These are phyloP conservation scores for Phytophthora pinifolia DNA, from an alignment of 352 stramenopile genomes.

Conservation along the genomic window DNA sequence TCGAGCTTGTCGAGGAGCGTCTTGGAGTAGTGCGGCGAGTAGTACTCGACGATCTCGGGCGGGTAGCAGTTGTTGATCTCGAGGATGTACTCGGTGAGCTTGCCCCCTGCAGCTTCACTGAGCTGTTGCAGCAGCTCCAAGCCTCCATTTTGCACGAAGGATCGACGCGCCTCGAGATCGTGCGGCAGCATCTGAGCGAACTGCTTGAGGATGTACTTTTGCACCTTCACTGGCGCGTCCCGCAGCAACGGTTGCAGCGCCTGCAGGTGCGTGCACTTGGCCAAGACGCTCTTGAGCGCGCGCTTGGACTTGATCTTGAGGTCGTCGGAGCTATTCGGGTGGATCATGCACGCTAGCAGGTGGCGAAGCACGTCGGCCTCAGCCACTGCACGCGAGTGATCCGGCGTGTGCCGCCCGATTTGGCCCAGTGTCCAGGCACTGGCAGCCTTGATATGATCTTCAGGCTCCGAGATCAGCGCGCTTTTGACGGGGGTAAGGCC, in stretches of 20 bases:
- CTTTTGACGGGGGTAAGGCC: conserved; percentile 93
- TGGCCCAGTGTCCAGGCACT: conserved; percentile 95
- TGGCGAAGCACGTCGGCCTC: conserved; percentile 93
- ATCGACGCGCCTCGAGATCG: conserved; percentile 90
- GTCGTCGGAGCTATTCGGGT: conserved; percentile 92
- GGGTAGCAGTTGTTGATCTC: conserved; percentile 97
- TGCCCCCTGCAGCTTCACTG: conserved; percentile 90
- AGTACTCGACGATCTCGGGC: conserved; percentile 96
- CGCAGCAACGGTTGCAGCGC: conserved; percentile 92
- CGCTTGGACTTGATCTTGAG: conserved; percentile 94
- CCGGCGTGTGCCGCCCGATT: conserved; percentile 93
- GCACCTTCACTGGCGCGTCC: conserved; percentile 92
- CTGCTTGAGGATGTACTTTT: conserved; percentile 97
- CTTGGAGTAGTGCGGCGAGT: conserved; percentile 96
- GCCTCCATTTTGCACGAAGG: conserved; percentile 93
- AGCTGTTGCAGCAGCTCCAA: conserved; percentile 94
- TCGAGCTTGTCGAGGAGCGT: conserved; percentile 96
- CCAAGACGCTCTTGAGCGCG: conserved; percentile 92
- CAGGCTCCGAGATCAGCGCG: conserved; percentile 90
- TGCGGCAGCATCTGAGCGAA: conserved; percentile 95
- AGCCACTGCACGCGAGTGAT: conserved; percentile 91
- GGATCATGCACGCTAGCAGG: conserved; percentile 93
- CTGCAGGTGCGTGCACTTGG: conserved; percentile 94
- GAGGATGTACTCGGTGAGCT: conserved; percentile 94
- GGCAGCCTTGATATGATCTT: conserved; percentile 96